Percentiles rank a stretch among this genome's conserved stretches.
These are phyloP conservation scores for Rhododendron ovatum DNA, from an alignment of 148 eudicot species.

Conservation along the genomic window DNA sequence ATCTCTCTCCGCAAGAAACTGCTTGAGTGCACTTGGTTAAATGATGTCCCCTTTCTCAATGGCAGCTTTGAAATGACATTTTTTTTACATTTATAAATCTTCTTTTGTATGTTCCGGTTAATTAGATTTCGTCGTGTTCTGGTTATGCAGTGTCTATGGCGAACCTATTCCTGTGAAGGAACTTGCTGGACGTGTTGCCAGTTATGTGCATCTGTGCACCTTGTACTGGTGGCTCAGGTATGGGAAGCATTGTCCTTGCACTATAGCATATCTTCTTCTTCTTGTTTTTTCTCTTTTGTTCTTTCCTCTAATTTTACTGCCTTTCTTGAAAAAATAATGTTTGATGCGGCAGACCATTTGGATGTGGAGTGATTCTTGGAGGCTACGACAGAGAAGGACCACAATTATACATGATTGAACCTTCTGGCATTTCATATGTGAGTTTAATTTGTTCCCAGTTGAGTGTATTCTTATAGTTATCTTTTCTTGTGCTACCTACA, in stretches of 20 bases:
- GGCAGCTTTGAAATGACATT: background rate
- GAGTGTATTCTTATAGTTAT: background rate
- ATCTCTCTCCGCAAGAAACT: background rate
- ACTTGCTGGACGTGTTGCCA: conserved; percentile 93
- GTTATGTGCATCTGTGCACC: conserved; percentile 95
- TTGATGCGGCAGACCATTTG: conserved; percentile 75
- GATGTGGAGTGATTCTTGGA: conserved; percentile 92
- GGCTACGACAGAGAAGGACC: conserved; percentile 99
- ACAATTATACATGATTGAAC: conserved; percentile 88
- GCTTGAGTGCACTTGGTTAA: background rate
- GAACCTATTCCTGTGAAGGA: conserved; percentile 93
- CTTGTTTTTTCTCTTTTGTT: background rate
- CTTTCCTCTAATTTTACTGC: background rate
- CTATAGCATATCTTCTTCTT: background rate
- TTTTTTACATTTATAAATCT: background rate
- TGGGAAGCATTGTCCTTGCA: background rate
- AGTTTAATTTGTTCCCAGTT: conserved; percentile 27
- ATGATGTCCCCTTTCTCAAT: background rate
- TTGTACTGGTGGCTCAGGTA: conserved; percentile 99
- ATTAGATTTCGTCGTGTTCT: background rate
- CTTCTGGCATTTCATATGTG: conserved; percentile 97
- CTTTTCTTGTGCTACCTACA: background rate
- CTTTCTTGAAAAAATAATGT: background rate
- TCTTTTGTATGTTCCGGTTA: background rate
- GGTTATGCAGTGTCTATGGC: conserved; percentile 61